These are phyloP conservation scores for Thamnidium elegans DNA, from an alignment of 192 early-diverging fungal species.

Conservation along the genomic window DNA sequence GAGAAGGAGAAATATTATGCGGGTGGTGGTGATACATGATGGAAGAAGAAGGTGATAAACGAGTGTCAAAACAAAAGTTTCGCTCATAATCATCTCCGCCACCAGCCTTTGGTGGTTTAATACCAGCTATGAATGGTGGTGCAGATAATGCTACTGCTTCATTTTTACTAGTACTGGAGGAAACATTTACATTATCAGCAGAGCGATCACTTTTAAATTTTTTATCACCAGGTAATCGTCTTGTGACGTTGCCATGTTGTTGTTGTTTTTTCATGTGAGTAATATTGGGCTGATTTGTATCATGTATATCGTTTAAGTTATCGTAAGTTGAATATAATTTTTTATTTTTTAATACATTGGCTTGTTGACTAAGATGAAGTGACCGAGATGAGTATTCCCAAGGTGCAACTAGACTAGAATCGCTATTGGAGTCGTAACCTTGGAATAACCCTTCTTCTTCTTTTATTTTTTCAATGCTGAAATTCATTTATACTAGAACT, in stretches of 20 bases:
- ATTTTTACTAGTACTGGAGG: no score
- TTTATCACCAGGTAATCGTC: background rate
- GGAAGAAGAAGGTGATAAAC: no score
- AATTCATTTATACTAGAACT: no score
- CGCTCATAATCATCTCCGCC: background rate
- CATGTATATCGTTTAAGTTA: background rate
- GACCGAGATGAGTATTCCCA: background rate
- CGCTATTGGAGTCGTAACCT: background rate
- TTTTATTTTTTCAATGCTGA: no score
- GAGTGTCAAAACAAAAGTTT: no score
- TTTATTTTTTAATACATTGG: background rate
- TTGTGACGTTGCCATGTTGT: slow-evolving; percentile 1
- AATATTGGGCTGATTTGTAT: background rate
- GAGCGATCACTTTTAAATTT: no score
- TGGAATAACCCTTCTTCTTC: no score
- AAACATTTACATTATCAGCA: no score
- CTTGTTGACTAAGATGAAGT: background rate
- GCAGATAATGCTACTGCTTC: no score
- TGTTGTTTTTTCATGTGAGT: slow-evolving; percentile 6
- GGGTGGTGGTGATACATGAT: no score
- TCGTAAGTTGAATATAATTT: background rate
- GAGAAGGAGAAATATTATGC: no score
- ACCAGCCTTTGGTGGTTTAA: background rate
- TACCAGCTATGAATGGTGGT: no score
- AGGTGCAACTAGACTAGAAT: background rate